phyloP scores from a whole-genome alignment of 1,284 basidiomycete species.

The Spongiforma sp. region DNA sequence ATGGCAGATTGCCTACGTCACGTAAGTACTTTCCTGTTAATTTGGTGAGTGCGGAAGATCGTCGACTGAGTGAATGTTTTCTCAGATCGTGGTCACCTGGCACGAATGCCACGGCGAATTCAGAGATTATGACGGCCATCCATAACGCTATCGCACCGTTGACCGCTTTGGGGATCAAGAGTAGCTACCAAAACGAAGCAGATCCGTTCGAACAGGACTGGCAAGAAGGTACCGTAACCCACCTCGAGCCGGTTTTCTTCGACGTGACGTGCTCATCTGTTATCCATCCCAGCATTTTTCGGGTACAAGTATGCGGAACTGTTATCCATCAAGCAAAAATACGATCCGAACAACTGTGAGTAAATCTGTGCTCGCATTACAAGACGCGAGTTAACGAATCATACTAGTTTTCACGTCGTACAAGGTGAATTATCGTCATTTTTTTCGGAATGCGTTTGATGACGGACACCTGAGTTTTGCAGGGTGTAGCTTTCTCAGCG shows the following conservation, averaged over 20 bases:
- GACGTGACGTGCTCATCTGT: not conserved
- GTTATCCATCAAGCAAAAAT: slow-evolving; percentile 29
- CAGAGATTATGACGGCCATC: slow-evolving; percentile 10
- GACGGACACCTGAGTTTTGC: too few species aligned
- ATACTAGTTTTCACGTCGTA: too few species aligned
- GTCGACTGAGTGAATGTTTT: not conserved
- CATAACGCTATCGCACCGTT: slow-evolving; percentile 16
- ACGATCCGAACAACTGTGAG: slow-evolving; percentile 32
- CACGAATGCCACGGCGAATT: not conserved
- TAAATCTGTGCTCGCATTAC: too few species aligned
- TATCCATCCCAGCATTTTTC: slow-evolving; percentile 21
- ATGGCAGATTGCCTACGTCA: slow-evolving; percentile 20
- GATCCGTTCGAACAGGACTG: slow-evolving; percentile 24
- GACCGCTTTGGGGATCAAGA: slow-evolving; percentile 20
- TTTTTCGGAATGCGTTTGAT: too few species aligned
- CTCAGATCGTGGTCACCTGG: slow-evolving; percentile 21
- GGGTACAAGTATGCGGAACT: slow-evolving; percentile 28
- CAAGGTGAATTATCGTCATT: too few species aligned
- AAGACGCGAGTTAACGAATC: too few species aligned
- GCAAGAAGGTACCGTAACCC: slow-evolving; percentile 22
- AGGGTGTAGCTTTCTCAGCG: too few species aligned
- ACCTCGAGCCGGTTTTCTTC: not conserved
- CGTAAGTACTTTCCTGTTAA: slow-evolving; percentile 12
- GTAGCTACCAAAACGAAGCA: slow-evolving; percentile 33
- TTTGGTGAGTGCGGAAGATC: too few species aligned